phyloP scores from a whole-genome alignment of 2,329 filamentous ascomycete genomes.

The Nothophoma quercina region DNA sequence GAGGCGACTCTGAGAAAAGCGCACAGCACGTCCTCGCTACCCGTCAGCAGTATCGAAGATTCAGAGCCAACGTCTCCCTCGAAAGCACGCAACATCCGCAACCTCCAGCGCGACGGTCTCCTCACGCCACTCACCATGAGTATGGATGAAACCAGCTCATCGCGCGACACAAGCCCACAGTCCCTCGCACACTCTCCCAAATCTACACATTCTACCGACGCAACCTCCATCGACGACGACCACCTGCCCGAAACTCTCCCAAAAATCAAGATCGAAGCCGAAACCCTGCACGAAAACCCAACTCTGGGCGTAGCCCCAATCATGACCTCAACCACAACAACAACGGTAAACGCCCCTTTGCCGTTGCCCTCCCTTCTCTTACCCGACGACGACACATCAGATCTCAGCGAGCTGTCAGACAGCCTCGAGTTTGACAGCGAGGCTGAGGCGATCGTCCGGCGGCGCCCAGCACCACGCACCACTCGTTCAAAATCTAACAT shows the following conservation, averaged over 20 bases:
- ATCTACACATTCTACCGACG: conserved; percentile 47
- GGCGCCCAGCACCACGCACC: conserved; percentile 36
- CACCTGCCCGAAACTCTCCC: conserved; percentile 14
- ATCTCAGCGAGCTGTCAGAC: conserved; percentile 51
- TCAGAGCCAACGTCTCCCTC: conserved; percentile 24
- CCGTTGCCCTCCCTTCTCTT: conserved; percentile 36
- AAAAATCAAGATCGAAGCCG: conserved; percentile 35
- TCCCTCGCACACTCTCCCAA: conserved; percentile 45
- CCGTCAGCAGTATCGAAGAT: conserved; percentile 45
- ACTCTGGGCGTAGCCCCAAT: conserved; percentile 40
- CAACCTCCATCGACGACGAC: conserved; percentile 49
- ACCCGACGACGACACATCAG: conserved; percentile 44
- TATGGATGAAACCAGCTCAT: conserved; percentile 38
- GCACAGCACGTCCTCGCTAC: conserved; percentile 42
- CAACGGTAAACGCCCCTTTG: conserved; percentile 41
- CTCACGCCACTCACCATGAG: conserved; percentile 39
- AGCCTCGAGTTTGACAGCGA: conserved; percentile 50
- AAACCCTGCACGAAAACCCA: conserved; percentile 30
- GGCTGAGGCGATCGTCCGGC: conserved; percentile 45
- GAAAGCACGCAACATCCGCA: conserved; percentile 37
- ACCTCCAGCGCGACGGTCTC: conserved; percentile 42
- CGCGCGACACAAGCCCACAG: conserved; percentile 39
- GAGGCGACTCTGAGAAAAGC: conserved; percentile 42
- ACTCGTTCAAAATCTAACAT: conserved; percentile 48
- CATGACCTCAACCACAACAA: conserved; percentile 37